Evolutionary conservation across 345 rosid species (phyloP).

Genomic region (Nephelium lappaceum): DNA sequence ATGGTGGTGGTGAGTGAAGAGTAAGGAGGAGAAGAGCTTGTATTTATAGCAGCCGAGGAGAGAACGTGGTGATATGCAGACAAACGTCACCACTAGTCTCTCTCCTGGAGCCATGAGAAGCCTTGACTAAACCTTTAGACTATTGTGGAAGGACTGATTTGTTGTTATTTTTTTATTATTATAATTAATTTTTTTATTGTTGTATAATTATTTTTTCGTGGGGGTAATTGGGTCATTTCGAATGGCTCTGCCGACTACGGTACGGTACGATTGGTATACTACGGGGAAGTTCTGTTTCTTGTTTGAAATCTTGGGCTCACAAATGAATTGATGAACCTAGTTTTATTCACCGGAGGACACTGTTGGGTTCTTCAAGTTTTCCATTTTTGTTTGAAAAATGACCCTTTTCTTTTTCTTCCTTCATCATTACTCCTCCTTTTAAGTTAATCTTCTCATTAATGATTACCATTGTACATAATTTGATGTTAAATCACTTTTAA

Average conservation of each 20-base stretch:
- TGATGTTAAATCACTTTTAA: slow-evolving; percentile 6
- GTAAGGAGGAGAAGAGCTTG: not conserved
- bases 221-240: not conserved
- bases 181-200: not conserved
- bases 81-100: slow-evolving; percentile 27
- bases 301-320: too few relatives aligned
- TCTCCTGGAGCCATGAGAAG: slow-evolving; percentile 28
- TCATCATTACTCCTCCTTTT: slow-evolving; percentile 18
- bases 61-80: slow-evolving; percentile 29
- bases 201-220: not conserved
- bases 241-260: slow-evolving; percentile 23
- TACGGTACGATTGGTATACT: slow-evolving; percentile 10
- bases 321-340: too few relatives aligned
- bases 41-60: slow-evolving; percentile 40
- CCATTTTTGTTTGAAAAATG: not conserved
- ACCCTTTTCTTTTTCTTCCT: not conserved
- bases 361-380: not conserved
- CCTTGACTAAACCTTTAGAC: slow-evolving; percentile 27
- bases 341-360: not conserved
- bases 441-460: slow-evolving; percentile 17
- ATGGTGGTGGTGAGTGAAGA: slow-evolving; percentile 4
- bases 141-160: not conserved
- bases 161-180: not conserved
- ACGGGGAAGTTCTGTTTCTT: not conserved
- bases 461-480: slow-evolving; percentile 4